Evolutionary conservation across 192 early-diverging fungal species (phyloP).

Genomic region (Chytriomyces confervae): DNA sequence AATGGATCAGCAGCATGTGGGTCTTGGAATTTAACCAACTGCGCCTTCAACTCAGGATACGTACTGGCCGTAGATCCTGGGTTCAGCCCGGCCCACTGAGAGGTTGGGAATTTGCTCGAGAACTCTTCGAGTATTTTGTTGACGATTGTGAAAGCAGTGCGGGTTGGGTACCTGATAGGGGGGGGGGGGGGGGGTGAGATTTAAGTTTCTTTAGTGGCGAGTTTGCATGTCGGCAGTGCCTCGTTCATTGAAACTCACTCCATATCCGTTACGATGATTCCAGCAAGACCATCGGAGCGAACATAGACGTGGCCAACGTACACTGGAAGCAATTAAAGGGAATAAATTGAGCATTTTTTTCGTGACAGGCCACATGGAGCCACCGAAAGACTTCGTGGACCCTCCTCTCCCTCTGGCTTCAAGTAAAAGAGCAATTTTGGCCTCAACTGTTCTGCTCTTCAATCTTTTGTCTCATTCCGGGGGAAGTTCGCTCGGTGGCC

Average conservation of each 20-base stretch:
- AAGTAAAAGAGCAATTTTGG: neutral
- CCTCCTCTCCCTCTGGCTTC: neutral
- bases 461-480: constrained; percentile 81
- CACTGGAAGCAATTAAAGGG: constrained; percentile 53
- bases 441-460: constrained; percentile 72
- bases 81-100: constrained; percentile 51
- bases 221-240: too few species aligned
- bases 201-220: too few species aligned
- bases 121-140: constrained; percentile 92
- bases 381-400: neutral
- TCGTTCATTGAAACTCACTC: constrained; percentile 43
- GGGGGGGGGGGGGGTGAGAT: too few species aligned
- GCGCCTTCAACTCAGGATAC: constrained; percentile 76
- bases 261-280: constrained; percentile 79
- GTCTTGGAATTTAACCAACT: constrained; percentile 86
- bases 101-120: constrained; percentile 60
- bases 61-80: constrained; percentile 44
- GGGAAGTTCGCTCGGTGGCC: constrained; percentile 81
- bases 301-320: constrained; percentile 84
- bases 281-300: constrained; percentile 72
- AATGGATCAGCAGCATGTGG: constrained; percentile 90
- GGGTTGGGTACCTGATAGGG: constrained; percentile 71
- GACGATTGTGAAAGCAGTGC: constrained; percentile 84
- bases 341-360: neutral
- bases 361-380: neutral